These are phyloP conservation scores for Ballota nigra DNA, from an alignment of 257 asterid species.

Conservation along the genomic window DNA sequence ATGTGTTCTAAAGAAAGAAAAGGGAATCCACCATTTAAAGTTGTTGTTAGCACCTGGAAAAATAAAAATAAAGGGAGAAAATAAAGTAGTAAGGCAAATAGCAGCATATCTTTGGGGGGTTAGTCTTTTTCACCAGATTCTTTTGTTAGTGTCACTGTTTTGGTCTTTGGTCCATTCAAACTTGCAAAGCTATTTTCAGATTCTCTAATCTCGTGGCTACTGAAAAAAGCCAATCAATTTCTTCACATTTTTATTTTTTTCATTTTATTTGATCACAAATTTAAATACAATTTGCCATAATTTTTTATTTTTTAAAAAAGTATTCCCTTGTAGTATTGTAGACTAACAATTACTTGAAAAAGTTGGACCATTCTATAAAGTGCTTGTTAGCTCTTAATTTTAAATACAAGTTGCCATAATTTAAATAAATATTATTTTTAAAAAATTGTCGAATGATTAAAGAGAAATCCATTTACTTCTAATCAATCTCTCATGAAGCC, in stretches of 20 bases:
- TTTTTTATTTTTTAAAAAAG: too few species aligned
- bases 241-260: not conserved
- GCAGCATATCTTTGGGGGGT: slow-evolving; percentile 29
- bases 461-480: too few species aligned
- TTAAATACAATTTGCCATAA: too few species aligned
- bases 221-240: slow-evolving; percentile 18
- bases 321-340: too few species aligned
- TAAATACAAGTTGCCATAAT: too few species aligned
- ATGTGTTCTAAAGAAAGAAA: slow-evolving; percentile 39
- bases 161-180: slow-evolving; percentile 61
- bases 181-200: slow-evolving; percentile 39
- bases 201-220: slow-evolving; percentile 36
- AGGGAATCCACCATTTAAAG: slow-evolving; percentile 61
- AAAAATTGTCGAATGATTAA: too few species aligned
- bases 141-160: slow-evolving; percentile 42
- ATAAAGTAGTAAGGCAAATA: not conserved
- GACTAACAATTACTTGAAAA: too few species aligned
- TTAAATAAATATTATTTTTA: too few species aligned
- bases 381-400: too few species aligned
- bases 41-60: slow-evolving; percentile 25
- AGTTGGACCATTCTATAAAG: too few species aligned
- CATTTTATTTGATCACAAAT: not conserved
- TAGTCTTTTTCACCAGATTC: slow-evolving; percentile 65
- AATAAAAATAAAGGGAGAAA: slow-evolving; percentile 15
- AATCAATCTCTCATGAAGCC: too few species aligned